Percentiles rank a stretch among this genome's conserved stretches.
phyloP scores from a whole-genome alignment of 495 filamentous ascomycete species.

The Penicillium steckii region DNA sequence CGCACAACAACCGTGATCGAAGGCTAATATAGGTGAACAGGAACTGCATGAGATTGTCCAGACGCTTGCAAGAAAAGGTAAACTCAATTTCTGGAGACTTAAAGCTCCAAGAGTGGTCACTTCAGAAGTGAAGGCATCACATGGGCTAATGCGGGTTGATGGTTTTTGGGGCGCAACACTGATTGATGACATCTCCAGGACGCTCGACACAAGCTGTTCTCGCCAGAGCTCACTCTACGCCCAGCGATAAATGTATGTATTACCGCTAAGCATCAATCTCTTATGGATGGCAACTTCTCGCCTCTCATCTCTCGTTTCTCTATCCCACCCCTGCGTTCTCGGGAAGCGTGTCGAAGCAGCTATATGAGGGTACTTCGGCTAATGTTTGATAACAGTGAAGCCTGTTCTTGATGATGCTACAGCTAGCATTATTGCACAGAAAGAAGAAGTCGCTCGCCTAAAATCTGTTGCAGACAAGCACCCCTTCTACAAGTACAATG shows the following conservation, averaged over 20 bases:
- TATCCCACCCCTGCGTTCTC: neutral
- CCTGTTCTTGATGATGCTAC: slow-evolving; percentile 44
- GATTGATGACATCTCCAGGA: slow-evolving; percentile 28
- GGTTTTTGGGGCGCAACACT: neutral
- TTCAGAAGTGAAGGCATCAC: neutral
- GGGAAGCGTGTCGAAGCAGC: neutral
- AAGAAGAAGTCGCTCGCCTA: slow-evolving; percentile 51
- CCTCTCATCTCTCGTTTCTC: neutral
- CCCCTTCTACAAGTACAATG: slow-evolving; percentile 96
- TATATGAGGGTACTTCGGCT: neutral
- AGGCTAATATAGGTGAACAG: slow-evolving; percentile 31
- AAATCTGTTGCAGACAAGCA: slow-evolving; percentile 70
- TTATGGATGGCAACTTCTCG: neutral
- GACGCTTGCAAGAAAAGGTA: slow-evolving; percentile 70
- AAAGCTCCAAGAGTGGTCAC: neutral
- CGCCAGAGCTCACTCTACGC: slow-evolving; percentile 86
- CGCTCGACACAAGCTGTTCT: slow-evolving; percentile 75
- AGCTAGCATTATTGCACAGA: slow-evolving; percentile 41
- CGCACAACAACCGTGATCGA: slow-evolving; percentile 6
- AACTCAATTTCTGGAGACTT: neutral
- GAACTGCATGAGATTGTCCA: slow-evolving; percentile 79
- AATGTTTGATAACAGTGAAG: slow-evolving; percentile 31
- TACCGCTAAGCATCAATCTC: neutral
- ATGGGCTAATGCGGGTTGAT: neutral
- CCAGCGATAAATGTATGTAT: slow-evolving; percentile 68